Percentiles rank a stretch among this genome's conserved stretches.
phyloP scores from a whole-genome alignment of 768 basidiomycete genomes.

The Podaxis sp. region DNA sequence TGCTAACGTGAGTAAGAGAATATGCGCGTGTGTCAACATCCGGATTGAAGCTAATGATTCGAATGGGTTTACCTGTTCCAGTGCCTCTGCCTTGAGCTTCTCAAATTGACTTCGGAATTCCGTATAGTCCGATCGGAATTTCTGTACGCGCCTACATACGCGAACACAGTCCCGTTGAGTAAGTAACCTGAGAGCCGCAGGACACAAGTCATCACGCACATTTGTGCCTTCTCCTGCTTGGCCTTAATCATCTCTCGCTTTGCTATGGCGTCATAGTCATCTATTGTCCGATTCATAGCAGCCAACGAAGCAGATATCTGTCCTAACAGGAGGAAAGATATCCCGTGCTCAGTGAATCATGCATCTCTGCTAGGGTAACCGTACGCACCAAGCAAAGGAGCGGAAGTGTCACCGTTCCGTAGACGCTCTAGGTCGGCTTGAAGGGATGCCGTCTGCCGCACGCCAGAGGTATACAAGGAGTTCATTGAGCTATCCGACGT shows the following conservation, averaged over 20 bases:
- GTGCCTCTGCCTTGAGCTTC: slow-evolving; percentile 60
- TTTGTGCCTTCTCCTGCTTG: slow-evolving; percentile 94
- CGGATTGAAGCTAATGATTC: neutral
- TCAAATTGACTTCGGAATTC: slow-evolving; percentile 87
- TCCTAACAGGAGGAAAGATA: slow-evolving; percentile 52
- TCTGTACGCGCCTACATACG: slow-evolving; percentile 77
- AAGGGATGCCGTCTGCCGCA: slow-evolving; percentile 87
- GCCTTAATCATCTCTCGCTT: slow-evolving; percentile 94
- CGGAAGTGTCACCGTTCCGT: slow-evolving; percentile 75
- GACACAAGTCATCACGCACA: slow-evolving; percentile 45
- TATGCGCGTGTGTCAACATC: neutral
- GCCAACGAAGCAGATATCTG: slow-evolving; percentile 98
- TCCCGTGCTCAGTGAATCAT: slow-evolving; percentile 20
- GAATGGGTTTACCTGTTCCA: slow-evolving; percentile 40
- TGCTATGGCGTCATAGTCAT: slow-evolving; percentile 97
- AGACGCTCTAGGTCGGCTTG: slow-evolving; percentile 85
- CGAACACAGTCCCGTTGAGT: neutral
- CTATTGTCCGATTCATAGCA: slow-evolving; percentile 90
- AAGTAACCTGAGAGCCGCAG: neutral
- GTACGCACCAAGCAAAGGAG: slow-evolving; percentile 77
- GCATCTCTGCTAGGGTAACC: neutral
- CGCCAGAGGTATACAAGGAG: slow-evolving; percentile 90
- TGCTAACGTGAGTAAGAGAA: slow-evolving; percentile 39
- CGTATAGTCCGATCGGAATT: slow-evolving; percentile 84
- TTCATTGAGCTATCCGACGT: slow-evolving; percentile 58